These are phyloP conservation scores for Lentinula boryana DNA, from an alignment of 768 basidiomycete species.

Conservation along the genomic window DNA sequence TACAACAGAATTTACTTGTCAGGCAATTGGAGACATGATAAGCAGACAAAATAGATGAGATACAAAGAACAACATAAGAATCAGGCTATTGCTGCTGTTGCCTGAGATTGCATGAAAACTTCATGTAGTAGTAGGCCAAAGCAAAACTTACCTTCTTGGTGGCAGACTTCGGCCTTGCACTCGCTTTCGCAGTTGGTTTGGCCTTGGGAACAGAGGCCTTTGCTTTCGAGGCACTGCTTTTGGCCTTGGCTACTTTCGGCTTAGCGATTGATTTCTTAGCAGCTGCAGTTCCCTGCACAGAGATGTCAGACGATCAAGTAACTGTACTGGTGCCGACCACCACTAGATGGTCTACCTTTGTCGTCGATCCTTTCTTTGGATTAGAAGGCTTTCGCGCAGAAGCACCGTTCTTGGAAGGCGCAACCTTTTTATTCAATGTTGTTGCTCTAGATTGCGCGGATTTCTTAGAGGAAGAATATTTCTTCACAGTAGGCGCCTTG, in stretches of 20 bases:
- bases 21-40: too few relatives aligned
- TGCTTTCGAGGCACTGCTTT: slow-evolving; percentile 22
- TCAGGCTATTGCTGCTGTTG: not conserved
- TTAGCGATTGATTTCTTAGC: slow-evolving; percentile 30
- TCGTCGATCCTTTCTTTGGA: slow-evolving; percentile 13
- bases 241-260: slow-evolving; percentile 22
- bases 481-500: slow-evolving; percentile 12
- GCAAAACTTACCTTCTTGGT: slow-evolving; percentile 5
- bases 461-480: slow-evolving; percentile 12
- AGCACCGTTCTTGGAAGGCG: slow-evolving; percentile 26
- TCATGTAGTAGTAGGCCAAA: too few relatives aligned
- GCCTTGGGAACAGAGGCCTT: slow-evolving; percentile 20
- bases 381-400: slow-evolving; percentile 12
- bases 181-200: slow-evolving; percentile 21
- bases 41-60: not conserved
- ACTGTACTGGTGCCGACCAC: slow-evolving; percentile 14
- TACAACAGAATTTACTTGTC: not conserved
- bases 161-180: slow-evolving; percentile 27
- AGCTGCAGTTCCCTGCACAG: slow-evolving; percentile 14
- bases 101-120: not conserved
- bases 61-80: not conserved
- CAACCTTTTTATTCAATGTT: slow-evolving; percentile 34
- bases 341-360: slow-evolving; percentile 14
- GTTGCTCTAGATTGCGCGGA: slow-evolving; percentile 8
- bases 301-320: slow-evolving; percentile 13